Percentiles rank a stretch among this genome's conserved stretches.
phyloP scores from a whole-genome alignment of 306 rosid species.

The Astragalus glycyphyllos region DNA sequence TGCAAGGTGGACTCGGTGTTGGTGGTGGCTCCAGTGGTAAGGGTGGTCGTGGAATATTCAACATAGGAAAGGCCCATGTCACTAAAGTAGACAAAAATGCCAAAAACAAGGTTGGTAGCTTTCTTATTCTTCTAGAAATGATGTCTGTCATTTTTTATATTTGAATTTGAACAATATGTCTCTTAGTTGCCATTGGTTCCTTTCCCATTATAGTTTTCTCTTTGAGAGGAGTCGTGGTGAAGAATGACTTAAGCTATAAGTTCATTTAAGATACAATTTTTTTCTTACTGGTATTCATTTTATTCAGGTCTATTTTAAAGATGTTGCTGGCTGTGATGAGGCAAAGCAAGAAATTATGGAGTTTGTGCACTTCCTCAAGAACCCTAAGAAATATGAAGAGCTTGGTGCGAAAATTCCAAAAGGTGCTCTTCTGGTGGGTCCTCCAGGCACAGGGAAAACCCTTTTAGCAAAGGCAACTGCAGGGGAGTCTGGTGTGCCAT shows the following conservation, averaged over 20 bases:
- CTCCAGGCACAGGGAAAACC: slow-evolving; percentile 99
- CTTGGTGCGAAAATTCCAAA: slow-evolving; percentile 97
- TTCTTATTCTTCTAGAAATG: slow-evolving; percentile 10
- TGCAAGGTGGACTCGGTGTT: slow-evolving; percentile 89
- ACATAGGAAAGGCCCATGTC: slow-evolving; percentile 90
- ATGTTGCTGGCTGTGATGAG: slow-evolving; percentile 98
- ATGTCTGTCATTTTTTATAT: slow-evolving; percentile 12
- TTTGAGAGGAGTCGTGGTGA: background rate
- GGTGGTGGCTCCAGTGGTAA: slow-evolving; percentile 69
- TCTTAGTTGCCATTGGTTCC: background rate
- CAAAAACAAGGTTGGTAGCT: slow-evolving; percentile 74
- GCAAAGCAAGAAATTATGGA: slow-evolving; percentile 98
- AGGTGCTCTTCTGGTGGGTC: slow-evolving; percentile 96
- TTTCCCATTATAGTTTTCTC: slow-evolving; percentile 14
- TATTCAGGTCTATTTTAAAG: slow-evolving; percentile 77
- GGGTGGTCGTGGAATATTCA: slow-evolving; percentile 90
- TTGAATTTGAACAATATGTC: slow-evolving; percentile 30
- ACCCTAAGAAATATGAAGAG: slow-evolving; percentile 91
- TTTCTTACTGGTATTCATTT: slow-evolving; percentile 28
- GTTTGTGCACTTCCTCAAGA: slow-evolving; percentile 94
- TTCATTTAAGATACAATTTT: slow-evolving; percentile 12
- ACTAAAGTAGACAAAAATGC: slow-evolving; percentile 88
- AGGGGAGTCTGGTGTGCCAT: slow-evolving; percentile 96
- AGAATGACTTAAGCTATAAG: background rate
- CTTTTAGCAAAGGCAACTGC: slow-evolving; percentile 98